These are phyloP conservation scores for Emergomyces orientalis DNA, from an alignment of 2,329 filamentous ascomycete species.

Conservation along the genomic window DNA sequence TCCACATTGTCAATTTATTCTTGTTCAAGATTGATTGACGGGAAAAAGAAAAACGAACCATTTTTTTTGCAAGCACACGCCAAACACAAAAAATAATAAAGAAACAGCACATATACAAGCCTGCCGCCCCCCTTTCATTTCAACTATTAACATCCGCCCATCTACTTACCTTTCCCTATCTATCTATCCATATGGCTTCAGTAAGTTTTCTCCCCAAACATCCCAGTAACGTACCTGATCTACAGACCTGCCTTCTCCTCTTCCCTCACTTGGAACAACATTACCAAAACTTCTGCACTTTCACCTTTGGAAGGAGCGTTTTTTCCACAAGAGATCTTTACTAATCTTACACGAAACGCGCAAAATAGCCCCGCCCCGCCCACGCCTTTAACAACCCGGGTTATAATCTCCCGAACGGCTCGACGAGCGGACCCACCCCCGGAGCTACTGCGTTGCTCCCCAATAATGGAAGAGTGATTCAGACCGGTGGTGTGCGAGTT, in stretches of 20 bases:
- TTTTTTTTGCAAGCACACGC: not conserved
- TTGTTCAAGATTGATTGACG: not conserved
- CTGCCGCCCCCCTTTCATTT: not conserved
- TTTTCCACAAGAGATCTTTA: slow-evolving; percentile 6
- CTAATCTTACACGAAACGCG: slow-evolving; percentile 18
- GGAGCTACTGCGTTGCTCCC: slow-evolving; percentile 41
- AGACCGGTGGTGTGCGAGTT: slow-evolving; percentile 39
- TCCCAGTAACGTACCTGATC: not conserved
- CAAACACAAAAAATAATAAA: not conserved
- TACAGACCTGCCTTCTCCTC: not conserved
- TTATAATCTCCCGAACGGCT: slow-evolving; percentile 40
- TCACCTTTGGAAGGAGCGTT: too few species aligned
- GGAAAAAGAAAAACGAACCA: not conserved
- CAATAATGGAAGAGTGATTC: slow-evolving; percentile 43
- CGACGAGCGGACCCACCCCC: slow-evolving; percentile 34
- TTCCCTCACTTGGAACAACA: not conserved
- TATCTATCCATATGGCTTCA: slow-evolving; percentile 37
- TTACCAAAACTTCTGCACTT: not conserved
- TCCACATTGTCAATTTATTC: not conserved
- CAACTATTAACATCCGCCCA: not conserved
- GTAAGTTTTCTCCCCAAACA: slow-evolving; percentile 28
- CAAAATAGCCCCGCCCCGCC: slow-evolving; percentile 33
- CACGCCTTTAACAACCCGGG: slow-evolving; percentile 34
- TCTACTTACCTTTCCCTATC: not conserved
- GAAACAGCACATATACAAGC: not conserved